A percentile compares a stretch with the other conserved stretches of the same genome.
phyloP scores from a whole-genome alignment of 2,329 filamentous ascomycete species.

The Aspergillus sp. region DNA sequence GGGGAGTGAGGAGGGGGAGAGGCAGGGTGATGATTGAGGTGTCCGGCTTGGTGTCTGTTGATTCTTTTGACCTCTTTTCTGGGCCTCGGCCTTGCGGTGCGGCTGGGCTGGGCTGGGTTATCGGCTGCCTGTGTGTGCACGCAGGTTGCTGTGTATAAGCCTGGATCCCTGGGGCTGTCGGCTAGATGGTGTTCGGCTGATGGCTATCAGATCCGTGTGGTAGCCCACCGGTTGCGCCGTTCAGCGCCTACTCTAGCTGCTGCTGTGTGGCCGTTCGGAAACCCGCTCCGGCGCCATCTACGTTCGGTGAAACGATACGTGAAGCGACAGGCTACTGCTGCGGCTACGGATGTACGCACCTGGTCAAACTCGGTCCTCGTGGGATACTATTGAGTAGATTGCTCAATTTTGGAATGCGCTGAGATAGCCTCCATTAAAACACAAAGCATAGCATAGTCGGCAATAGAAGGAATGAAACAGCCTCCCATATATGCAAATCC shows the following conservation, averaged over 20 bases:
- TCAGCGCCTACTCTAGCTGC: too few relatives aligned
- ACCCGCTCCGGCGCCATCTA: too few relatives aligned
- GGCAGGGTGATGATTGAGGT: slow-evolving; percentile 32
- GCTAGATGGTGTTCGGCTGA: too few relatives aligned
- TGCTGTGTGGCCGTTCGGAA: too few relatives aligned
- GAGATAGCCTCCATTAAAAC: neutral
- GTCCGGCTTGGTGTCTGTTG: neutral
- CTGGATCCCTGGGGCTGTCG: too few relatives aligned
- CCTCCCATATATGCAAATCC: slow-evolving; percentile 6
- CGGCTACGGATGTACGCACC: neutral
- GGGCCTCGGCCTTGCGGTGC: neutral
- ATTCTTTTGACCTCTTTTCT: neutral
- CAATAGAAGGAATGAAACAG: neutral
- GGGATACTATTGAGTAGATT: neutral
- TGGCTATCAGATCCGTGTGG: too few relatives aligned
- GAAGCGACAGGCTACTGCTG: too few relatives aligned
- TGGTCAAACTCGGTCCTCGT: neutral
- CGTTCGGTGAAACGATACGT: too few relatives aligned
- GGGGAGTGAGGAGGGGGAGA: slow-evolving; percentile 2
- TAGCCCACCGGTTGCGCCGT: too few relatives aligned
- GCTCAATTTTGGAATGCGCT: neutral
- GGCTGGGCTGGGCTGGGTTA: neutral
- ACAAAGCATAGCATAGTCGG: neutral
- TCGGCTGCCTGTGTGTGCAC: neutral
- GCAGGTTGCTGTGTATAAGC: too few relatives aligned